Evolutionary conservation across 108 stramenopile genomes (phyloP).

Genomic region (Skeletonema marinoi): DNA sequence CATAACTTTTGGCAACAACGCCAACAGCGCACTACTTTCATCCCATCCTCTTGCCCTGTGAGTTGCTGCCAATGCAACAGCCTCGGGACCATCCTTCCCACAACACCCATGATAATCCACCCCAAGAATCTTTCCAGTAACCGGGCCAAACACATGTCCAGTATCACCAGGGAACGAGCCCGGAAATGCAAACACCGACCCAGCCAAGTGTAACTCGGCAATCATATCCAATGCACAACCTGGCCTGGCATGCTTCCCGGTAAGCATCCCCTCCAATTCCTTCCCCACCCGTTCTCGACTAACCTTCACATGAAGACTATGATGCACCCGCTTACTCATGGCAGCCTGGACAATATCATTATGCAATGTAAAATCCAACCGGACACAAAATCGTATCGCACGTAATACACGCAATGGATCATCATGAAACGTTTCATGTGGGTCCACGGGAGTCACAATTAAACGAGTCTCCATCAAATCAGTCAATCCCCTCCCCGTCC

Average conservation of each 20-base stretch:
- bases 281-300: constrained; percentile 89
- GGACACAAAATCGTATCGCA: constrained; percentile 88
- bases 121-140: constrained; percentile 42
- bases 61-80: constrained; percentile 32
- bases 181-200: constrained; percentile 73
- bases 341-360: constrained; percentile 66
- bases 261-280: constrained; percentile 89
- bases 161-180: constrained; percentile 48
- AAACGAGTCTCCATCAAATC: constrained; percentile 68
- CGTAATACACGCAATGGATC: constrained; percentile 93
- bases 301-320: constrained; percentile 83
- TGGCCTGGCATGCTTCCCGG: constrained; percentile 72
- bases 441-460: constrained; percentile 82
- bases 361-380: constrained; percentile 73
- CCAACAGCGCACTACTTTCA: constrained; percentile 40
- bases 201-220: constrained; percentile 65
- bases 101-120: constrained; percentile 36
- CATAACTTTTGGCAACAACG: constrained; percentile 33
- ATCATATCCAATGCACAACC: constrained; percentile 68
- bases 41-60: constrained; percentile 49
- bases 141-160: constrained; percentile 30
- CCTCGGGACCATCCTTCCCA: constrained; percentile 27
- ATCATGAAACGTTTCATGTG: constrained; percentile 84
- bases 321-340: constrained; percentile 56
- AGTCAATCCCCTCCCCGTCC: constrained; percentile 79